These are phyloP conservation scores for Colletotrichum sp. DNA, from an alignment of 2,329 filamentous ascomycete genomes.

Conservation along the genomic window DNA sequence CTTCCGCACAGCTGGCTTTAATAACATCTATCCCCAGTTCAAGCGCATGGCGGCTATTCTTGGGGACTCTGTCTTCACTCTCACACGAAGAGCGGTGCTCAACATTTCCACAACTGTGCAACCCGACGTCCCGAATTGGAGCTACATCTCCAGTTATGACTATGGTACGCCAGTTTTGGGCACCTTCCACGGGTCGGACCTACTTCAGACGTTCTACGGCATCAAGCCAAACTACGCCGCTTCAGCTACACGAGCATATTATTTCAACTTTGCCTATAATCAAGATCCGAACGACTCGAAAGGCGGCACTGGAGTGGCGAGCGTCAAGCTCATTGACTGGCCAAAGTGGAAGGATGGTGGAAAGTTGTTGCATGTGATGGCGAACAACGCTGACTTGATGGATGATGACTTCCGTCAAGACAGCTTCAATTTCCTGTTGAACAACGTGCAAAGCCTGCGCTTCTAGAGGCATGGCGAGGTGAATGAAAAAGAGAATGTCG, in stretches of 20 bases:
- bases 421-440: constrained; percentile 21
- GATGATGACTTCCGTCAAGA: constrained; percentile 24
- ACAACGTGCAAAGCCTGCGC: constrained; percentile 8
- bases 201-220: constrained; percentile 61
- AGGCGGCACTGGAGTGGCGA: constrained; percentile 24
- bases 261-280: constrained; percentile 62
- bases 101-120: constrained; percentile 40
- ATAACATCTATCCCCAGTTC: constrained; percentile 69
- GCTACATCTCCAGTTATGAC: constrained; percentile 65
- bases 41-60: constrained; percentile 68
- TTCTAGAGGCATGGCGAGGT: neutral
- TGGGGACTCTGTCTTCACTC: constrained; percentile 64
- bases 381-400: constrained; percentile 12
- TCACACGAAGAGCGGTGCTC: constrained; percentile 49
- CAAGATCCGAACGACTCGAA: constrained; percentile 58
- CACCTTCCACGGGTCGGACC: constrained; percentile 66
- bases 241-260: constrained; percentile 57
- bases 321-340: constrained; percentile 20
- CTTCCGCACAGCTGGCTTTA: constrained; percentile 60
- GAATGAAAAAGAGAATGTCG: neutral
- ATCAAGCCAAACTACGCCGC: constrained; percentile 53
- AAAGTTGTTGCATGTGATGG: constrained; percentile 36
- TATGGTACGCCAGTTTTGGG: constrained; percentile 66
- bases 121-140: constrained; percentile 59
- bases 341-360: constrained; percentile 44